Evolutionary conservation across 2,329 filamentous ascomycete species (phyloP).

Genomic region (Neofusicoccum ribis): DNA sequence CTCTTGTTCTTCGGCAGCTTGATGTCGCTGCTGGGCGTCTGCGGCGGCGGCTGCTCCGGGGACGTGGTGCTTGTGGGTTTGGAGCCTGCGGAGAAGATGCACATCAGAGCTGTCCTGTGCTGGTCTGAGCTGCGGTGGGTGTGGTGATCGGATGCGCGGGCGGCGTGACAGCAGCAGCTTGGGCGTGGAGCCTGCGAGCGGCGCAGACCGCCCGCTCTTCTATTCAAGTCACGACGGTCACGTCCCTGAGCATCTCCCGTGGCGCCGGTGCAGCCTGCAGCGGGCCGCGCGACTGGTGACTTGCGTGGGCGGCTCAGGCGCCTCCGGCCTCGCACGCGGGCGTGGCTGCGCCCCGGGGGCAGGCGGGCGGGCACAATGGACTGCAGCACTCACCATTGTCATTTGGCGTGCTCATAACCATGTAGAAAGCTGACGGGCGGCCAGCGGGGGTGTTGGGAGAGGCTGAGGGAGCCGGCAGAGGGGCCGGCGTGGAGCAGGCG

Average conservation of each 20-base stretch:
- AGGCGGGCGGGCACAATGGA: not conserved
- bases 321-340: not conserved
- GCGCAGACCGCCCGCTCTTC: not conserved
- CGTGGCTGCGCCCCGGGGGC: not conserved
- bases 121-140: constrained; percentile 17
- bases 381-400: constrained; percentile 37
- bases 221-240: constrained; percentile 15
- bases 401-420: constrained; percentile 43
- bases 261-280: constrained; percentile 2
- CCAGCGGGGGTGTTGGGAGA: constrained; percentile 14
- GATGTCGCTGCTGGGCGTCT: constrained; percentile 29
- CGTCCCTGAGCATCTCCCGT: constrained; percentile 2
- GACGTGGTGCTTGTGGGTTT: constrained; percentile 17
- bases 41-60: constrained; percentile 4
- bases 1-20: constrained; percentile 51
- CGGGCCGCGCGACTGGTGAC: constrained; percentile 5
- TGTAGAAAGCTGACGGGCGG: constrained; percentile 29
- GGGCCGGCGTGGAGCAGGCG: constrained; percentile 5
- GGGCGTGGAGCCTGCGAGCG: not conserved
- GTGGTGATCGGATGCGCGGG: constrained; percentile 18
- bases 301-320: constrained; percentile 1
- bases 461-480: constrained; percentile 7
- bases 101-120: constrained; percentile 18
- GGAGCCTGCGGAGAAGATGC: constrained; percentile 19
- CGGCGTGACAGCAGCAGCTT: constrained; percentile 8